Conservation (phyloP, 148 eudicot species). For the Hydrangea macrophylla region DNA sequence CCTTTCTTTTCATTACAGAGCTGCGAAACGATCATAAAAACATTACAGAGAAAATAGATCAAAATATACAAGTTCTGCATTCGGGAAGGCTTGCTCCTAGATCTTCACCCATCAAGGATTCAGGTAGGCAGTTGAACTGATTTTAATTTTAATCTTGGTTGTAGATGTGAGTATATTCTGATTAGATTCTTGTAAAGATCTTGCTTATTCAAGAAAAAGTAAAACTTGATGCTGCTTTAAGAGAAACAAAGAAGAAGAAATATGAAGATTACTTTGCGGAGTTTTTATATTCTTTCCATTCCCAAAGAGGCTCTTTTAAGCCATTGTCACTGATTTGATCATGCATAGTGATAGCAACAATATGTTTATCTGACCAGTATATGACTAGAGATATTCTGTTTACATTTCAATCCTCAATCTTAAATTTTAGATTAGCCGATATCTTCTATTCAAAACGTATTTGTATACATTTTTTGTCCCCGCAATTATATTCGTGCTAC, state of each 20-base stretch:
- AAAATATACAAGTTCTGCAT: conserved; percentile 62
- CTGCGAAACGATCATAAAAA: conserved; percentile 59
- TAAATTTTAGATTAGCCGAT: background rate
- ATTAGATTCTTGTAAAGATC: background rate
- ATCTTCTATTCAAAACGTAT: background rate
- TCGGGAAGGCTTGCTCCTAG: conserved; percentile 43
- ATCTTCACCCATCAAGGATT: conserved; percentile 24
- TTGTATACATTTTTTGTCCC: background rate
- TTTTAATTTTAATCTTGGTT: background rate
- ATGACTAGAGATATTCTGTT: background rate
- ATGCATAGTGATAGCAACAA: background rate
- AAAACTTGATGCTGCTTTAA: too few relatives aligned
- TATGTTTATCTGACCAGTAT: background rate
- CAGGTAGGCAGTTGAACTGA: conserved; percentile 38
- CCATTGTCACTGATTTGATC: background rate
- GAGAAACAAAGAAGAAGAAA: too few relatives aligned
- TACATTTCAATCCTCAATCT: background rate
- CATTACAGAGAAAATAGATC: conserved; percentile 61
- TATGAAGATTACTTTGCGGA: too few relatives aligned
- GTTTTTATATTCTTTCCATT: too few relatives aligned
- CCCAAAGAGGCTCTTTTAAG: background rate
- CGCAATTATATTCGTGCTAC: too few relatives aligned
- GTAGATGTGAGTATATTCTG: background rate
- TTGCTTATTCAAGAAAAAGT: too few relatives aligned
- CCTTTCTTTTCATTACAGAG: conserved; percentile 30